Evolutionary conservation across 2,329 filamentous ascomycete genomes (phyloP), one percentile per base, ranked within the genome.

Genomic region (Penicillium aurantiogriseum): DNA sequence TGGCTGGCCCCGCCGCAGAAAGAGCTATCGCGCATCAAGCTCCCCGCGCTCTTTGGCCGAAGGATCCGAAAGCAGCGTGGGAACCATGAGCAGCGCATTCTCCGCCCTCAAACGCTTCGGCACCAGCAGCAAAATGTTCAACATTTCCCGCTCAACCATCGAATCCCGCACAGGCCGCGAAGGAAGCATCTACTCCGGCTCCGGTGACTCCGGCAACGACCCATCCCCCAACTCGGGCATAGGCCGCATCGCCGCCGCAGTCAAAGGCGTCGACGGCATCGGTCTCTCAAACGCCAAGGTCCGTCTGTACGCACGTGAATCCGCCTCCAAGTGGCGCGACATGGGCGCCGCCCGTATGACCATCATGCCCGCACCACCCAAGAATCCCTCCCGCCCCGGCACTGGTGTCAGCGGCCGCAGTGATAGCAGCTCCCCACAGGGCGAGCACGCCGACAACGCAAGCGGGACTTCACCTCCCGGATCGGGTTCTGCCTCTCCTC

Each of bases 321-420:
- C 79, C 10, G 80, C 85, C 13, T 86, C 86, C 49, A 93, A 93
- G 71, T 99, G 94, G 94, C 87, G 91, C 60, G 92, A 97, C 71
- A 87, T 92, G 78, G 93, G 94, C 63, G 87, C 90, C 65, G 95
- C 92, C 59, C 82, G 86, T 38, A 79, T 99, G 58, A 91, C 89
- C 17, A 91, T 99, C 67, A 86, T 92, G 71, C 85, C 88, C 81
- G 51, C 83, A 76, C 36, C 73, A 4, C 64, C 71, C 2, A 68
- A 68, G 51, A 66, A 57, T 44, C 56, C 70, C 35, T 69, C 72
- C 19, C 68, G 64, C 10, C 70, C 73, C 1, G 67, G 69, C 10
- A 73, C 71, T 15, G 66, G 73, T 21, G 84, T 84, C 83, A 75
- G 85, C 82, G 57, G 79, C 85, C 53, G 58, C n/a, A 64, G 73